phyloP scores from a whole-genome alignment of 768 basidiomycete species.

The Sarcomyxa edulis region DNA sequence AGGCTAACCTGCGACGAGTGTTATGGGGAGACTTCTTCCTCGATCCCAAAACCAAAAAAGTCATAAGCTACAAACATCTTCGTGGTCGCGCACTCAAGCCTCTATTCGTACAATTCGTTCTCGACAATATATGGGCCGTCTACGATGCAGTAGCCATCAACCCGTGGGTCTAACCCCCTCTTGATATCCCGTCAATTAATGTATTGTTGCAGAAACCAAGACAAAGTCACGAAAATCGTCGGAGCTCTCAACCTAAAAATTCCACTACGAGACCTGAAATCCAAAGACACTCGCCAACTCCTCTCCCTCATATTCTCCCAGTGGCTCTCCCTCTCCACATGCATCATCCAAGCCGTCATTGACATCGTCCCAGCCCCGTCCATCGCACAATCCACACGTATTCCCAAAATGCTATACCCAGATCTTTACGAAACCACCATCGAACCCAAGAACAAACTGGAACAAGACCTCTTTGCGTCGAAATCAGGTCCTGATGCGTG shows the following conservation, averaged over 20 bases:
- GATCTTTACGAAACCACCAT: constrained; percentile 56
- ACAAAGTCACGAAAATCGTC: constrained; percentile 87
- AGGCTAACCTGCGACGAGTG: constrained; percentile 76
- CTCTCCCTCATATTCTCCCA: constrained; percentile 87
- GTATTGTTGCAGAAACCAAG: constrained; percentile 60
- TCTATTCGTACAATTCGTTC: constrained; percentile 93
- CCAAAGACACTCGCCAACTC: constrained; percentile 84
- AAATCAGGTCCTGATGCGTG: constrained; percentile 50
- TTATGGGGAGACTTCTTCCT: constrained; percentile 98
- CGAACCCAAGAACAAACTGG: constrained; percentile 73
- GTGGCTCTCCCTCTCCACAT: constrained; percentile 93
- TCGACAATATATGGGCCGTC: constrained; percentile 97
- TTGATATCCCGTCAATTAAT: constrained; percentile 11
- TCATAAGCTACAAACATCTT: constrained; percentile 88
- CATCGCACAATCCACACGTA: constrained; percentile 71
- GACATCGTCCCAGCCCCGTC: constrained; percentile 91
- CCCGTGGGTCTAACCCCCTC: constrained; percentile 56
- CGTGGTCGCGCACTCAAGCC: constrained; percentile 86
- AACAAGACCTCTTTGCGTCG: constrained; percentile 75
- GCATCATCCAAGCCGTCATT: constrained; percentile 86
- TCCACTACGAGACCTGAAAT: constrained; percentile 80
- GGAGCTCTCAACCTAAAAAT: constrained; percentile 78
- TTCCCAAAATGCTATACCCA: constrained; percentile 91
- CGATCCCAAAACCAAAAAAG: constrained; percentile 92
- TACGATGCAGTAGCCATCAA: constrained; percentile 88